phyloP scores from a whole-genome alignment of 192 early-diverging fungal species.

The Coemansia sp. region DNA sequence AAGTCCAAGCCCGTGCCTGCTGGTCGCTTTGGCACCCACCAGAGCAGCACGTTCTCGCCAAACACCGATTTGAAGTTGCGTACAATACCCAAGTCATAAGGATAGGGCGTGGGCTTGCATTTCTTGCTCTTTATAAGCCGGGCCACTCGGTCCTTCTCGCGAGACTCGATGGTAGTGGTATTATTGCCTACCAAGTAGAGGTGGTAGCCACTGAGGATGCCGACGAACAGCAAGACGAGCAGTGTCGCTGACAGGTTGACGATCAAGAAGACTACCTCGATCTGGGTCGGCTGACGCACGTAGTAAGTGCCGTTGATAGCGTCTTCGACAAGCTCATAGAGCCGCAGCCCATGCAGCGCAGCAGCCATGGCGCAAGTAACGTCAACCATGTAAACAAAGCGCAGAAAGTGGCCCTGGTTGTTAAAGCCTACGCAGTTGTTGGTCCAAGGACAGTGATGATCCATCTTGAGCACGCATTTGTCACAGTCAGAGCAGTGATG shows the following conservation, averaged over 20 bases:
- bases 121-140: conserved; percentile 35
- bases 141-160: conserved; percentile 50
- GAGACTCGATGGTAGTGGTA: conserved; percentile 54
- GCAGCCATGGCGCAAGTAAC: conserved; percentile 77
- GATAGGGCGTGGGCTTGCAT: conserved; percentile 69
- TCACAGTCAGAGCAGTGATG: conserved; percentile 77
- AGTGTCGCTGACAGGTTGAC: conserved; percentile 64
- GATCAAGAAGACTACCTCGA: conserved; percentile 71
- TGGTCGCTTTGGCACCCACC: conserved; percentile 70
- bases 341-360: conserved; percentile 74
- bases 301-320: conserved; percentile 55
- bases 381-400: conserved; percentile 58
- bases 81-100: conserved; percentile 77
- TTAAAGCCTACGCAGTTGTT: conserved; percentile 74
- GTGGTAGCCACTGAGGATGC: conserved; percentile 51
- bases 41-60: conserved; percentile 65
- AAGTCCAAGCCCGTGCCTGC: conserved; percentile 68
- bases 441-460: conserved; percentile 92
- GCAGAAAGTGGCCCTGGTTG: conserved; percentile 74
- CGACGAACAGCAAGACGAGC: conserved; percentile 46
- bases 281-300: conserved; percentile 59
- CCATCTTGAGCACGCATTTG: conserved; percentile 80
- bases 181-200: conserved; percentile 44
- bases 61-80: conserved; percentile 75
- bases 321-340: conserved; percentile 57